These are phyloP conservation scores for Phoenix dactylifera DNA, from an alignment of 176 grass and related monocot genomes.

Conservation along the genomic window DNA sequence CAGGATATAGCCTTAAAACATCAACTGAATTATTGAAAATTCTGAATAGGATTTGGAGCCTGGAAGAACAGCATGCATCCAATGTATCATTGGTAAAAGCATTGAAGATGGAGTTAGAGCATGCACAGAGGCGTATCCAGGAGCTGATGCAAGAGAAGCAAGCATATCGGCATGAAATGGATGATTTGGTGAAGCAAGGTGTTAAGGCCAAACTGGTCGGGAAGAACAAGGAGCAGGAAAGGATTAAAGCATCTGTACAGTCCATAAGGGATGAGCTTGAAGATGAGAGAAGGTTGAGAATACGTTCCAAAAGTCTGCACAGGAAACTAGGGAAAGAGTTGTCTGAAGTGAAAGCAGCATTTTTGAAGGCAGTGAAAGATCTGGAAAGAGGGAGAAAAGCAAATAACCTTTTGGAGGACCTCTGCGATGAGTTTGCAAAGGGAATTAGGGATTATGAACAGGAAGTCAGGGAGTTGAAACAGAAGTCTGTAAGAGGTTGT, in stretches of 20 bases:
- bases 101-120: constrained; percentile 61
- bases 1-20: constrained; percentile 53
- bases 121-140: constrained; percentile 45
- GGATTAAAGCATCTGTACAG: constrained; percentile 44
- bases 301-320: constrained; percentile 62
- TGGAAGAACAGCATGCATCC: constrained; percentile 90
- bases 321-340: constrained; percentile 74
- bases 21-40: constrained; percentile 93
- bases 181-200: constrained; percentile 53
- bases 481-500: constrained; percentile 51
- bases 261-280: constrained; percentile 66
- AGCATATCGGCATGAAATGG: constrained; percentile 48
- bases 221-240: constrained; percentile 76
- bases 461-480: constrained; percentile 74
- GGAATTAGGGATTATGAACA: constrained; percentile 86
- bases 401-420: constrained; percentile 61
- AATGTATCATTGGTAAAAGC: constrained; percentile 60
- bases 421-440: constrained; percentile 84
- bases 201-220: constrained; percentile 56
- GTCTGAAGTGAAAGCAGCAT: constrained; percentile 59
- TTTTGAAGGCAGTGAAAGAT: constrained; percentile 55
- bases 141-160: constrained; percentile 64
- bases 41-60: constrained; percentile 93
- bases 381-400: constrained; percentile 66
- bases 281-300: constrained; percentile 78